Conservation (phyloP, 2,329 filamentous ascomycete genomes). For the Lecanicillium sp. region DNA sequence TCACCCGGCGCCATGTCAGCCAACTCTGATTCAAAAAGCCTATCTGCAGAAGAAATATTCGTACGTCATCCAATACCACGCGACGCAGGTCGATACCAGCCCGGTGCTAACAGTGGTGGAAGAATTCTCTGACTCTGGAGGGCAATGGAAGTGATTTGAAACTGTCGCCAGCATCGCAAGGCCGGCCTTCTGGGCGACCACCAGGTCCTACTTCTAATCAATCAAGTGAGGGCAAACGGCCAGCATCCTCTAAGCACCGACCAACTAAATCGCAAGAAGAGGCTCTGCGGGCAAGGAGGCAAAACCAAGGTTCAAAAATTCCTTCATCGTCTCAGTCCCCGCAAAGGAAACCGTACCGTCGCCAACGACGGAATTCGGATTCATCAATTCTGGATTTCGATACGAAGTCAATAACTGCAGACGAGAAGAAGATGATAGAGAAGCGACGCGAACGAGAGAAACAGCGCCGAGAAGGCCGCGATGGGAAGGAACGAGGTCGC, state of each 20-base stretch:
- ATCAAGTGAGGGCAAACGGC: conserved; percentile 29
- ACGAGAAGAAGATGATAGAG: conserved; percentile 32
- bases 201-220: conserved; percentile 15
- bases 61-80: conserved; percentile 44
- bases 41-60: conserved; percentile 64
- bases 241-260: conserved; percentile 37
- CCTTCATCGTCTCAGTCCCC: conserved; percentile 24
- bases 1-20: conserved; percentile 43
- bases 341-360: conserved; percentile 34
- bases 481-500: conserved; percentile 37
- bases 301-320: conserved; percentile 12
- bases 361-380: conserved; percentile 68
- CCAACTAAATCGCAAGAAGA: conserved; percentile 61
- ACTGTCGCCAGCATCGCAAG: conserved; percentile 7
- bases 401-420: conserved; percentile 51
- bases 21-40: conserved; percentile 33
- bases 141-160: conserved; percentile 33
- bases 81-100: conserved; percentile 7
- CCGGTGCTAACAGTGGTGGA: conserved; percentile 6
- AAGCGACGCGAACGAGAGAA: conserved; percentile 10
- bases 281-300: conserved; percentile 38
- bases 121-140: conserved; percentile 62
- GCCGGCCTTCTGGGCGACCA: conserved; percentile 3
- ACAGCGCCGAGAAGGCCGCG: conserved; percentile 33
- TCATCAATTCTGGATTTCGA: conserved; percentile 58